phyloP scores from a whole-genome alignment of 129 eudicot genomes.

The Logfia minima region DNA sequence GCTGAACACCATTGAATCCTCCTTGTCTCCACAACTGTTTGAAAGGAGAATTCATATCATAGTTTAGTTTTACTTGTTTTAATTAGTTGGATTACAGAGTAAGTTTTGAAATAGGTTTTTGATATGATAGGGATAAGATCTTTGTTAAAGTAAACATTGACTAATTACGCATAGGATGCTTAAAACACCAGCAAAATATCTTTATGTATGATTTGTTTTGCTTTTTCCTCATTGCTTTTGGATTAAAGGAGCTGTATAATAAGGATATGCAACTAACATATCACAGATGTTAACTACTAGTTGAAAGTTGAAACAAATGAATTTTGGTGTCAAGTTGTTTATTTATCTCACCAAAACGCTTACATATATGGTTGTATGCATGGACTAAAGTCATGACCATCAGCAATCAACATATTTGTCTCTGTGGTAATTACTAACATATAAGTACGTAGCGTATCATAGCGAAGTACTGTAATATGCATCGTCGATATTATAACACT shows the following conservation, averaged over 20 bases:
- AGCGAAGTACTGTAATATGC: too few relatives aligned
- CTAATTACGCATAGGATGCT: conserved; percentile 34
- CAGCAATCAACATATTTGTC: too few relatives aligned
- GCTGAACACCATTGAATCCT: too few relatives aligned
- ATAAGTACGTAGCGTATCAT: too few relatives aligned
- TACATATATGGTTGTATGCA: too few relatives aligned
- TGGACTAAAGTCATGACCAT: too few relatives aligned
- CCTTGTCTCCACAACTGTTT: too few relatives aligned
- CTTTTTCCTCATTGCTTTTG: conserved; percentile 18
- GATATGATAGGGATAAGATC: background rate
- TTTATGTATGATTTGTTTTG: conserved; percentile 23
- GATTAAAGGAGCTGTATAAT: background rate
- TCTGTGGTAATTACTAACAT: too few relatives aligned
- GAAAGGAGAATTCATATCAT: too few relatives aligned
- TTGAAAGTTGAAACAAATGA: background rate
- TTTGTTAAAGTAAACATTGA: conserved; percentile 27
- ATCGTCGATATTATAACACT: too few relatives aligned
- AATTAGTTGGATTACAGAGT: conserved; percentile 4
- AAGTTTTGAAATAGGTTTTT: conserved; percentile 14
- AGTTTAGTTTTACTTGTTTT: background rate
- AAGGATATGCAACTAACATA: background rate
- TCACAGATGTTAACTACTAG: background rate
- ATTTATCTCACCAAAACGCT: too few relatives aligned
- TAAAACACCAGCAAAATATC: conserved; percentile 26
- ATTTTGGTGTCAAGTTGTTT: background rate